A percentile compares a stretch with the other conserved stretches of the same genome.
Conservation (phyloP, 345 rosid genomes). For the Eutrema yunnanense region DNA sequence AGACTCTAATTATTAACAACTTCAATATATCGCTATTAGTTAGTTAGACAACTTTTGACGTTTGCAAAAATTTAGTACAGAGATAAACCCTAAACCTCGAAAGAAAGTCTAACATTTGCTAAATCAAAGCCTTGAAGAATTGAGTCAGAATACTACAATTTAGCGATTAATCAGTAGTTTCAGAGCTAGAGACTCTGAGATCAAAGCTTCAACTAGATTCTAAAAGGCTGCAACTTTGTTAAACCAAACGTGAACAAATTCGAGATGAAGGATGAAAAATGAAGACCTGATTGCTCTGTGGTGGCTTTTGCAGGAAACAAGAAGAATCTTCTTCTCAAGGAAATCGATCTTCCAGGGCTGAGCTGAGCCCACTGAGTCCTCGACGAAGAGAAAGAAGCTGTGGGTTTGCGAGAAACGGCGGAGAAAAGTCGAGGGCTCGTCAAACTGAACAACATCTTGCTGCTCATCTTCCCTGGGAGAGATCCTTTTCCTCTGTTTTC, state of each 20-base stretch:
- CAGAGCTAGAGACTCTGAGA: not conserved
- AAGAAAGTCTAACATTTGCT: not conserved
- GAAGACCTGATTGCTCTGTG: conserved; percentile 63
- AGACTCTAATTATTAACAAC: not conserved
- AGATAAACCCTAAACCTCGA: not conserved
- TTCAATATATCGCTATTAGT: not conserved
- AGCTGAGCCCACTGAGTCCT: conserved; percentile 34
- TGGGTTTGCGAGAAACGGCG: conserved; percentile 45
- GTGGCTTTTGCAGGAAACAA: conserved; percentile 60
- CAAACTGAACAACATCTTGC: conserved; percentile 20
- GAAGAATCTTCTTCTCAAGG: conserved; percentile 33
- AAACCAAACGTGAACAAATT: not conserved
- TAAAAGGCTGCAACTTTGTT: not conserved
- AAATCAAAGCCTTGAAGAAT: not conserved
- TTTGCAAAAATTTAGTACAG: not conserved
- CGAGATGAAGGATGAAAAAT: not conserved
- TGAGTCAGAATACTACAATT: not conserved
- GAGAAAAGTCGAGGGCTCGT: conserved; percentile 51
- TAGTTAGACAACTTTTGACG: not conserved
- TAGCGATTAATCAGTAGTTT: not conserved
- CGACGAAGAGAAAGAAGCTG: conserved; percentile 17
- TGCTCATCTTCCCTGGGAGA: conserved; percentile 16
- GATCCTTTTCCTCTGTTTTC: conserved; percentile 19
- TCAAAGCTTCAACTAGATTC: not conserved
- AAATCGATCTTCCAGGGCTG: conserved; percentile 13